These are phyloP conservation scores for Clonostachys chloroleuca DNA, from an alignment of 2,329 filamentous ascomycete species.

Conservation along the genomic window DNA sequence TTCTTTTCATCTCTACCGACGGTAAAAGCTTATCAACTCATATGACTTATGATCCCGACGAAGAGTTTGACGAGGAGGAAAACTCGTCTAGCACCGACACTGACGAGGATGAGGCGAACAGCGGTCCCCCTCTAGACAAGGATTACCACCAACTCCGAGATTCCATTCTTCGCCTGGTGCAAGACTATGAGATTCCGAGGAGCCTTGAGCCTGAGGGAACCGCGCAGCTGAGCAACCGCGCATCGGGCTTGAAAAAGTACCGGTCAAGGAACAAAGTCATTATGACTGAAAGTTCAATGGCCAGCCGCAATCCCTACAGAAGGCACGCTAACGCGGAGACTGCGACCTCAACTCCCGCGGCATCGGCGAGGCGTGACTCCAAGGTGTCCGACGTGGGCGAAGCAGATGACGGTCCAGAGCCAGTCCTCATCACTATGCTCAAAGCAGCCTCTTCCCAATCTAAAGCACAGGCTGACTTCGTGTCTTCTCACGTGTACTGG, in stretches of 20 bases:
- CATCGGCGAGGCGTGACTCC: constrained; percentile 3
- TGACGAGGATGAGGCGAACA: constrained; percentile 56
- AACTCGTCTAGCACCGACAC: constrained; percentile 57
- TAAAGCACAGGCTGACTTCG: constrained; percentile 75
- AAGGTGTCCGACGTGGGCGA: neutral
- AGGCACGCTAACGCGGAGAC: constrained; percentile 16
- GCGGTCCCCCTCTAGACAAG: constrained; percentile 63
- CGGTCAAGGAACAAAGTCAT: constrained; percentile 55
- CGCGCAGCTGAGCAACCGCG: constrained; percentile 68
- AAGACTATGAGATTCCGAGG: constrained; percentile 77
- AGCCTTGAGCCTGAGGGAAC: constrained; percentile 55
- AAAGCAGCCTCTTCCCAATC: constrained; percentile 74
- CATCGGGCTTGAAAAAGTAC: constrained; percentile 56
- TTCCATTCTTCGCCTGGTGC: constrained; percentile 74
- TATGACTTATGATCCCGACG: constrained; percentile 68
- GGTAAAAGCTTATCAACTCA: constrained; percentile 65
- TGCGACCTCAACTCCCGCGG: constrained; percentile 3
- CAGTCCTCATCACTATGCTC: constrained; percentile 67
- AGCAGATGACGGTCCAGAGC: constrained; percentile 23
- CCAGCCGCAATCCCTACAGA: constrained; percentile 56
- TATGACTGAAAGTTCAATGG: constrained; percentile 42
- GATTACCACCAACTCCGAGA: constrained; percentile 79
- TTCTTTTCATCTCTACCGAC: constrained; percentile 73
- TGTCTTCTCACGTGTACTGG: constrained; percentile 82
- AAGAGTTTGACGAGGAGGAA: constrained; percentile 62